phyloP scores from a whole-genome alignment of 352 stramenopile species.

The Phytopythium delawarense region DNA sequence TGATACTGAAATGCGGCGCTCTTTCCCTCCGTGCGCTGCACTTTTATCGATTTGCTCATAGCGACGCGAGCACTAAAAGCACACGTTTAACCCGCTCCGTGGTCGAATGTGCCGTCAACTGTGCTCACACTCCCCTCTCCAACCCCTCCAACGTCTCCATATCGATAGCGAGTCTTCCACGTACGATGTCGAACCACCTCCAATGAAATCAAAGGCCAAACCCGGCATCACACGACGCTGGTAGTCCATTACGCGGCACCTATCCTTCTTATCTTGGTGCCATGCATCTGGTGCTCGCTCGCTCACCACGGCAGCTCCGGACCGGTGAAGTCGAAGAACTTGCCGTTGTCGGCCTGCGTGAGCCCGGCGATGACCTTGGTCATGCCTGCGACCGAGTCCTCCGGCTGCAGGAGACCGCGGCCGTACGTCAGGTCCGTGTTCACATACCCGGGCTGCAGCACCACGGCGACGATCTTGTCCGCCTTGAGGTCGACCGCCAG shows the following conservation, averaged over 20 bases:
- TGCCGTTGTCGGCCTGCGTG: conserved; percentile 26
- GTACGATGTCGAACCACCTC: not conserved
- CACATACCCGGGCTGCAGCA: conserved; percentile 36
- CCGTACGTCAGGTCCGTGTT: conserved; percentile 32
- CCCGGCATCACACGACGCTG: too few species aligned
- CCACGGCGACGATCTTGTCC: conserved; percentile 21
- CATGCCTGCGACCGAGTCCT: conserved; percentile 23
- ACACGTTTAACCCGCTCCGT: conserved; percentile 72
- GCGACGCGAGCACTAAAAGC: conserved; percentile 81
- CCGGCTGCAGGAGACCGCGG: conserved; percentile 15
- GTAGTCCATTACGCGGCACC: too few species aligned
- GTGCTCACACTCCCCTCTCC: conserved; percentile 44
- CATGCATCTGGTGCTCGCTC: too few species aligned
- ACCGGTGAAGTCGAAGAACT: conserved; percentile 45
- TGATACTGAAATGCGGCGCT: conserved; percentile 79
- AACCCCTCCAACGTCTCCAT: not conserved
- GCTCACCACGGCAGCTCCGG: conserved; percentile 36
- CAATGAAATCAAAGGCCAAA: too few species aligned
- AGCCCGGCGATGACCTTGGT: conserved; percentile 19
- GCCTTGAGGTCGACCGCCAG: conserved; percentile 28
- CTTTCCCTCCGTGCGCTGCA: conserved; percentile 42
- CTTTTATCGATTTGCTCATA: conserved; percentile 85
- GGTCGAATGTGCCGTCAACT: conserved; percentile 85
- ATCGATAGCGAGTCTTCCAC: not conserved
- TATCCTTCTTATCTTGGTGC: too few species aligned